Conservation (phyloP, 225 moss, liverwort and hornwort species). For the Lunularia cruciata region DNA sequence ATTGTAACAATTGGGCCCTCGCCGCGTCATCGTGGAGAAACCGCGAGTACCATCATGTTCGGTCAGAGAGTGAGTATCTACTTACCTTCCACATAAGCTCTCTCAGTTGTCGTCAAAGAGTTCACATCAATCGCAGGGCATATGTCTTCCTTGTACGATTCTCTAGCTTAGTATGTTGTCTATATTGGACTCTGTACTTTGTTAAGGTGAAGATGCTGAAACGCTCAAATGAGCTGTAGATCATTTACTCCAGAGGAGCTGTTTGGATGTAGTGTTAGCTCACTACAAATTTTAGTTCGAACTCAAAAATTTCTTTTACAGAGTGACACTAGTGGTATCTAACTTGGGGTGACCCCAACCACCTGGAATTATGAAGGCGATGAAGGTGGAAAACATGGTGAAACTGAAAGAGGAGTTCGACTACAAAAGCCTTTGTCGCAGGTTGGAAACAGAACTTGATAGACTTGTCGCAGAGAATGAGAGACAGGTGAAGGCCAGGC, state of each 20-base stretch:
- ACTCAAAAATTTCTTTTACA: too few relatives aligned
- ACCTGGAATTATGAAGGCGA: slow-evolving; percentile 57
- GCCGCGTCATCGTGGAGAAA: slow-evolving; percentile 93
- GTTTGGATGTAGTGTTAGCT: too few relatives aligned
- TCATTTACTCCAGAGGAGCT: too few relatives aligned
- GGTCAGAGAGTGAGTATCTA: slow-evolving; percentile 79
- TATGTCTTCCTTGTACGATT: too few relatives aligned
- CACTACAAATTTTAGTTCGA: background rate
- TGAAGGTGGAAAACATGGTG: slow-evolving; percentile 99
- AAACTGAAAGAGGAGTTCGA: slow-evolving; percentile 96
- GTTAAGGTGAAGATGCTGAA: too few relatives aligned
- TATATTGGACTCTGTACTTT: too few relatives aligned
- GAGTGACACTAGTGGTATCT: slow-evolving; percentile 8
- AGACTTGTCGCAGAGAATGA: slow-evolving; percentile 92
- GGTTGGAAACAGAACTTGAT: slow-evolving; percentile 88
- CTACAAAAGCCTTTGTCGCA: slow-evolving; percentile 92
- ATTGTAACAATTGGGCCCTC: slow-evolving; percentile 97
- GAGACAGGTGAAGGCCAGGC: slow-evolving; percentile 79
- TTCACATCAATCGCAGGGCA: too few relatives aligned
- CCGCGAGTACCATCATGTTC: slow-evolving; percentile 90
- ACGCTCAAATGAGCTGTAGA: too few relatives aligned
- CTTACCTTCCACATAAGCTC: too few relatives aligned
- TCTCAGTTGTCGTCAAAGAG: too few relatives aligned
- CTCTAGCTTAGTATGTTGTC: too few relatives aligned
- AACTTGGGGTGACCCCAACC: background rate